These are phyloP conservation scores for Gynandropsis gynandra DNA, from an alignment of 345 rosid species.

Conservation along the genomic window DNA sequence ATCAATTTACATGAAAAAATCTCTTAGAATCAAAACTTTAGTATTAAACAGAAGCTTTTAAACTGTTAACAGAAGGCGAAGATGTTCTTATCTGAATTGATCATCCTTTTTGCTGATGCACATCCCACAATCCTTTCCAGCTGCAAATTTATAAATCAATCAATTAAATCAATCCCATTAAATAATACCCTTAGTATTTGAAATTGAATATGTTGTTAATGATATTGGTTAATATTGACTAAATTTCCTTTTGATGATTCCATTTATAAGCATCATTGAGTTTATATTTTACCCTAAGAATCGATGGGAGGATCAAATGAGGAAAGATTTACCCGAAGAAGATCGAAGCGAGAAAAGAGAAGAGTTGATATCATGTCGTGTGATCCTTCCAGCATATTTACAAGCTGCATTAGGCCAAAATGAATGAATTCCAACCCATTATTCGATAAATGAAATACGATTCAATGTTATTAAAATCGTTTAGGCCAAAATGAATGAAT, in stretches of 20 bases:
- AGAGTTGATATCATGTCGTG: slow-evolving; percentile 62
- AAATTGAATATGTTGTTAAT: too few relatives aligned
- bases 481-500: slow-evolving; percentile 10
- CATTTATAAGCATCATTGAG: neutral
- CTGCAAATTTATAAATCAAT: slow-evolving; percentile 26
- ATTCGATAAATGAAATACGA: too few relatives aligned
- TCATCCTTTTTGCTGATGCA: slow-evolving; percentile 52
- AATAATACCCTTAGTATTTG: neutral
- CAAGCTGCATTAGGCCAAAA: slow-evolving; percentile 44
- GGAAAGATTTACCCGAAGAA: slow-evolving; percentile 50
- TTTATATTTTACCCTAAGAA: neutral
- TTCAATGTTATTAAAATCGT: too few relatives aligned
- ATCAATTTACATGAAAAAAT: too few relatives aligned
- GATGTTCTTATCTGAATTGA: slow-evolving; percentile 56
- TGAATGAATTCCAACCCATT: slow-evolving; percentile 13
- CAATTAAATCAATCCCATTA: slow-evolving; percentile 11
- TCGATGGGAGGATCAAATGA: slow-evolving; percentile 1
- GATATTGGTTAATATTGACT: too few relatives aligned
- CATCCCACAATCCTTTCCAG: slow-evolving; percentile 81
- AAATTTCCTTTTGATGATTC: too few relatives aligned
- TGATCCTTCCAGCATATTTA: slow-evolving; percentile 78
- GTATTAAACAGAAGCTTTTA: too few relatives aligned
- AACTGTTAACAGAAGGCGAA: slow-evolving; percentile 54
- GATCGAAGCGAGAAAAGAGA: slow-evolving; percentile 67
- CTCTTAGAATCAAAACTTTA: too few relatives aligned